phyloP scores from a whole-genome alignment of 2,329 filamentous ascomycete genomes.

The Calycina herbarum region DNA sequence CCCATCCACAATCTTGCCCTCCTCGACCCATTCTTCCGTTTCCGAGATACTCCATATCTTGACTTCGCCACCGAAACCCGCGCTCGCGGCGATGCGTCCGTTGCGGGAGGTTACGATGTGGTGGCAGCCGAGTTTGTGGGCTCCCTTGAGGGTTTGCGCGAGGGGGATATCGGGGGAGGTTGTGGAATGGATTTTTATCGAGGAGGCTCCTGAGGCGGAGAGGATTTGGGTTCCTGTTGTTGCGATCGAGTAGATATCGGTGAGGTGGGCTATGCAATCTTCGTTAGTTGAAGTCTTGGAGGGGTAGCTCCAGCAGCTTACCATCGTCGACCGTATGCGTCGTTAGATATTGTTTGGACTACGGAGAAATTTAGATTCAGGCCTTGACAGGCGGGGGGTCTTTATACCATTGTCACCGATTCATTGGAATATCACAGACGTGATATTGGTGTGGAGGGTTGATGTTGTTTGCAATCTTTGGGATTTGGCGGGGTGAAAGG shows the following conservation, averaged over 20 bases:
- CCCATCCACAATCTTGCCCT: slow-evolving; percentile 49
- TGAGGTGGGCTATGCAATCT: slow-evolving; percentile 65
- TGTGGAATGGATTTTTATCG: slow-evolving; percentile 78
- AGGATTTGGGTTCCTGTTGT: slow-evolving; percentile 72
- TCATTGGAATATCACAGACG: slow-evolving; percentile 19
- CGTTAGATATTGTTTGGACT: slow-evolving; percentile 99
- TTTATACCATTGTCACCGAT: slow-evolving; percentile 35
- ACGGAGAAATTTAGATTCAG: slow-evolving; percentile 22
- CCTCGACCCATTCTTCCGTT: slow-evolving; percentile 53
- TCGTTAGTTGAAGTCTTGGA: slow-evolving; percentile 30
- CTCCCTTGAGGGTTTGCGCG: slow-evolving; percentile 74
- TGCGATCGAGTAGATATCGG: slow-evolving; percentile 82
- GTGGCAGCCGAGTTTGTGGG: slow-evolving; percentile 88
- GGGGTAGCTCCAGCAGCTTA: slow-evolving; percentile 43
- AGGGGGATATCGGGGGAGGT: slow-evolving; percentile 71
- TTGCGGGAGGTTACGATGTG: slow-evolving; percentile 73
- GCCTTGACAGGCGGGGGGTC: slow-evolving; percentile 8
- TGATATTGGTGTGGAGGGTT: slow-evolving; percentile 12
- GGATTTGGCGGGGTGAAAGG: slow-evolving; percentile 25
- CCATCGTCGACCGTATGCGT: slow-evolving; percentile 87
- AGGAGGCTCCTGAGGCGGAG: slow-evolving; percentile 81
- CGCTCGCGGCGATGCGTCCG: slow-evolving; percentile 74
- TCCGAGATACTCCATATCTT: slow-evolving; percentile 75
- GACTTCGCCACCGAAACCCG: slow-evolving; percentile 85
- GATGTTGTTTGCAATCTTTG: slow-evolving; percentile 17